Base-by-base conservation (phyloP, 768 basidiomycete genomes). In the Xerocomellus chrysenteron region DNA sequence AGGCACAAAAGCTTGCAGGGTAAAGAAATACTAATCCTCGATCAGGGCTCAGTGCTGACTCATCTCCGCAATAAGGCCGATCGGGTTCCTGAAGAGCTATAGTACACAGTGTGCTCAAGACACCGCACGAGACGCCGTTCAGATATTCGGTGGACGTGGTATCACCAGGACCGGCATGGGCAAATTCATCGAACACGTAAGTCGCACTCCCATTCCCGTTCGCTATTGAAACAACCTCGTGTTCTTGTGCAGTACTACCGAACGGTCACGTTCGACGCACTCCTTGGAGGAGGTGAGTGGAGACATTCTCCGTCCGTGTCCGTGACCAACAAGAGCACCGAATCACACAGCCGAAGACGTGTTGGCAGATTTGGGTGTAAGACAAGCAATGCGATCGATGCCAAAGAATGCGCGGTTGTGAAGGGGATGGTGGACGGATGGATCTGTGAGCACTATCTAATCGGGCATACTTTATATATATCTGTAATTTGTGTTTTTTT, bases 71-170 rank as follows among this genome's bases (percentile, higher is more conserved):
- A 48, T 55, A 63, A 84, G 85, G 5, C 90, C 87, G 58, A 90
- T 94, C 54, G 92, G 78, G 6, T 79, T 94, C 61, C 71, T 92
- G 63, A 94, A 94, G 77, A 87, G 84, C 77, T 84, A 86, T 62
- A 79, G 82, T 35, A 93, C 93, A 4, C 80, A 83, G 36, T 81
- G 81, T 16, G 90, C 88, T 0, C 89, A 91, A 65, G 86, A 90
- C 39, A 90, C 90, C 17, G 88, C 90, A 16, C 79, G 82, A 55
- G 92, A 94, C 63, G 91, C 92, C 2, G 80, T 82, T 6, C 76
- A 88, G 77, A 82, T 93, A 59, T 93, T 92, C 60, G 91, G 92
- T 61, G 93, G 92, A 10, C 82, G 93, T 53, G 92, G 89, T 47
- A 83, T 94, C 56, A 93, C 93, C 28, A 80, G 81, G 68, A 83